Base-by-base conservation (phyloP, 208 protist species). In the Kentomonas sorsogonicus region DNA sequence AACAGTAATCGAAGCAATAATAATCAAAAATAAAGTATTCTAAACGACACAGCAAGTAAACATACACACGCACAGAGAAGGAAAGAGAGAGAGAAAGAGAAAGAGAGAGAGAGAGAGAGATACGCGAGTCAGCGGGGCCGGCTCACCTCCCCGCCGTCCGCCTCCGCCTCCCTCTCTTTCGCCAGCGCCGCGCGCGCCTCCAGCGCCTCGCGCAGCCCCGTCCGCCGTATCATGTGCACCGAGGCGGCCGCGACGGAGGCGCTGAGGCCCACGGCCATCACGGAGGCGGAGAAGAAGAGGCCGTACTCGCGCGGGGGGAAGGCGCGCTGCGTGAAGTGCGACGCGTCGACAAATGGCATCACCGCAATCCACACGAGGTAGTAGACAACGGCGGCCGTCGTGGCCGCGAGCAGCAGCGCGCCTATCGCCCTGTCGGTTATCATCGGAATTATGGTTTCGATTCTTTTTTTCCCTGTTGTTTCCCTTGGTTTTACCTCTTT, bases 301-400 rank as follows among this genome's bases (percentile, higher is more conserved):
- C 81, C 87, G 55, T 90, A 94, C 72, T 91, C 83, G 29, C 78
- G 70, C 1, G 74, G 73, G 1, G 74, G 83, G 53, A 94, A 94
- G 20, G 89, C 65, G 10, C 33, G 25, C 38, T 94, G 87, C 2
- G 81, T 86, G 47, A 90, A 89, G 64, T 94, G 87, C 9, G 69
- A 82, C 18, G 67, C 60, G 27, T 91, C 87, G 41, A 94, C 77
- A 25, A 90, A 89, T 1, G 87, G 87, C 55, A 81, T 91, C 11
- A 90, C 53, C 6, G 67, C 78, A n/a, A 94, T 86, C 84, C 87
- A 94, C 4, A 88, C 1, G 16, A 89, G 38, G 54, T 85, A 94
- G 68, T 94, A 94, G 18, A 78, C 31, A 29, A 86, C 82, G 53
- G 83, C 65, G 41, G 59, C 31, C 22, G 79, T 89, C 40, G 59